Conservation (phyloP, 2,329 filamentous ascomycete species). For the Aspergillus quadrilineatus region DNA sequence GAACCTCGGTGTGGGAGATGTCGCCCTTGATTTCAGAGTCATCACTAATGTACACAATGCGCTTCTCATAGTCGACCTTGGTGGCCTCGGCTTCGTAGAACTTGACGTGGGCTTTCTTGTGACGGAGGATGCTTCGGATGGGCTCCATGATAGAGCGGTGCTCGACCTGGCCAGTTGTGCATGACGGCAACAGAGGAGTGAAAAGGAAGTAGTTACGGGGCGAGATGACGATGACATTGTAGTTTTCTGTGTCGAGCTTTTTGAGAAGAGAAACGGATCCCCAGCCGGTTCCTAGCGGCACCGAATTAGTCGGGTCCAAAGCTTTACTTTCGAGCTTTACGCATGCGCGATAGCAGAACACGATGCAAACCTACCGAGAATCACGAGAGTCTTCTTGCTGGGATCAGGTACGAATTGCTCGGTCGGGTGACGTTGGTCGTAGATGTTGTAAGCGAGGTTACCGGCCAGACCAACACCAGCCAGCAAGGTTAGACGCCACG, state of each 20-base stretch:
- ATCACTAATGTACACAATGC: slow-evolving; percentile 84
- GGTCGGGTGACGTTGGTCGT: slow-evolving; percentile 74
- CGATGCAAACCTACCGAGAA: slow-evolving; percentile 67
- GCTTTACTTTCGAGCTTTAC: not conserved
- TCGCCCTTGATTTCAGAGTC: slow-evolving; percentile 89
- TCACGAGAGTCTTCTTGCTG: slow-evolving; percentile 92
- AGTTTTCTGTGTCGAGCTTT: slow-evolving; percentile 98
- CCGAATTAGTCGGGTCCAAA: not conserved
- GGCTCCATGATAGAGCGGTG: slow-evolving; percentile 99
- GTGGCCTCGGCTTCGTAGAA: slow-evolving; percentile 98
- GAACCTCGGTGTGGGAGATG: slow-evolving; percentile 78
- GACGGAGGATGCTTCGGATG: slow-evolving; percentile 88
- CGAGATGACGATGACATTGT: slow-evolving; percentile 97
- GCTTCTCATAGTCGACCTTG: slow-evolving; percentile 89
- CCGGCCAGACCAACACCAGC: slow-evolving; percentile 67
- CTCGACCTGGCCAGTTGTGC: slow-evolving; percentile 95
- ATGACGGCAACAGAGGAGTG: slow-evolving; percentile 94
- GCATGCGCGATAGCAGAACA: not conserved
- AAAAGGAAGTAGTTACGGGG: slow-evolving; percentile 99
- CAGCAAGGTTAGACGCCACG: slow-evolving; percentile 80
- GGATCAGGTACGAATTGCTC: slow-evolving; percentile 79
- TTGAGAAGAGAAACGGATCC: slow-evolving; percentile 93
- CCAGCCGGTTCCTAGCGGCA: slow-evolving; percentile 82
- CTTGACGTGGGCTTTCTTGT: slow-evolving; percentile 90
- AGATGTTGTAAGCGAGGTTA: slow-evolving; percentile 78